Evolutionary conservation across 2,329 filamentous ascomycete genomes (phyloP), one percentile per base, ranked within the genome.

Genomic region (Sarocladium strictum): DNA sequence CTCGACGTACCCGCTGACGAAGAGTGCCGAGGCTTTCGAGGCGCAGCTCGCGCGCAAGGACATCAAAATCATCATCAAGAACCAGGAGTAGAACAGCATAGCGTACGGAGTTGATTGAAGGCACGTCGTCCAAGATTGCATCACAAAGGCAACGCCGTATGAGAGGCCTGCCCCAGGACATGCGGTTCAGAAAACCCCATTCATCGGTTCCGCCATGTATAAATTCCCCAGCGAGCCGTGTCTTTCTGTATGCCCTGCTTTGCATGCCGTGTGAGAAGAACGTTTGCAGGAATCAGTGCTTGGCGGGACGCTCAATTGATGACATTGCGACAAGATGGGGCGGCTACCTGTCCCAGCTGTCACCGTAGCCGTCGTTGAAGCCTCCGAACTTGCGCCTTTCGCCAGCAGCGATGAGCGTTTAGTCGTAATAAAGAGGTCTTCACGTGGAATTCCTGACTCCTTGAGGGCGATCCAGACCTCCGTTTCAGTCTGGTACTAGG

Each of bases 1-100:
- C 3, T 59, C 58, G 0, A 63, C 61, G 7, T 65, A 60, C 45
- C 61, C 62, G 0, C 40, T 65, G 24, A 62, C 58, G 0, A 37
- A 53, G 23, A 55, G 53, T 1, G 53, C 41, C 2, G 57, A 63
- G 17, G 62, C 62, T 4, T 64, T 64, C 37, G 56, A 60, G 38
- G 60, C 60, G 0, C 59, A 62, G 40, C 56, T 60, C 32, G 55
- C 56, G 2, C 49, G 58, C 14, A 60, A 60, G 29, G 56, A 60
- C 35, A 64, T 62, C 35, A 62, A 63, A 35, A 61, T 63, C 51
- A 53, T 62, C 2, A 62, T 62, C 6, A 57, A 58, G 54, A 62
- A 61, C 47, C 61, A 61, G 27, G 56, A 63, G 53, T 61, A 59
- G 52, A n/a, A 26, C n/a, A n/a, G 12, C 12, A 6, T 38, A 26